Percentiles rank a stretch among this genome's conserved stretches.
These are phyloP conservation scores for Zasmidium citrigriseum DNA, from an alignment of 2,329 filamentous ascomycete genomes.

Conservation along the genomic window DNA sequence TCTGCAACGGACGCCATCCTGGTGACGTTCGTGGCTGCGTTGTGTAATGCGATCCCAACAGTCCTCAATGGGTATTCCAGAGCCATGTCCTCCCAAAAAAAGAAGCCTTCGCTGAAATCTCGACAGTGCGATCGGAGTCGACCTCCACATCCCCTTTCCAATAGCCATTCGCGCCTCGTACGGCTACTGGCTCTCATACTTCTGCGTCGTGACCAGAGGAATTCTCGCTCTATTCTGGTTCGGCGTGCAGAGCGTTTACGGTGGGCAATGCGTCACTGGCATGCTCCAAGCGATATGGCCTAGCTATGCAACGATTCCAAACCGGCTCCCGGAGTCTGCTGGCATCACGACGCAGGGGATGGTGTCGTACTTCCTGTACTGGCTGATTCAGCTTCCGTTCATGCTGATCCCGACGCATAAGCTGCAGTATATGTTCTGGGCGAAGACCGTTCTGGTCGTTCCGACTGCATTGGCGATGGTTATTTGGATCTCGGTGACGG, in stretches of 20 bases:
- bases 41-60: constrained; percentile 59
- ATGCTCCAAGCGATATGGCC: constrained; percentile 38
- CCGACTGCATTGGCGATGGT: constrained; percentile 31
- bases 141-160: constrained; percentile 48
- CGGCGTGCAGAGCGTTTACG: constrained; percentile 22
- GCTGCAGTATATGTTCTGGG: constrained; percentile 32
- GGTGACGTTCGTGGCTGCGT: constrained; percentile 41
- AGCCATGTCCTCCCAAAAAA: too few species aligned
- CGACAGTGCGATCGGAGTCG: constrained; percentile 40
- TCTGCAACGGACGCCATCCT: constrained; percentile 52
- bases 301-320: constrained; percentile 38
- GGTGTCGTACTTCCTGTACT: constrained; percentile 59
- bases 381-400: constrained; percentile 55
- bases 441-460: constrained; percentile 31
- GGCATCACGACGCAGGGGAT: constrained; percentile 59
- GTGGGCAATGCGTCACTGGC: constrained; percentile 16
- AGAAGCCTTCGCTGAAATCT: neutral
- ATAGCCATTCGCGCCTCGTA: constrained; percentile 17
- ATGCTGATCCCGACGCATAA: constrained; percentile 45
- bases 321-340: constrained; percentile 40
- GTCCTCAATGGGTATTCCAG: constrained; percentile 47
- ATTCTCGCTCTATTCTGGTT: constrained; percentile 28
- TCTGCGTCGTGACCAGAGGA: constrained; percentile 22
- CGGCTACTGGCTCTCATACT: constrained; percentile 24
- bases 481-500: constrained; percentile 27